These are phyloP conservation scores for Ophiostoma ips DNA, from an alignment of 2,329 filamentous ascomycete genomes.

Conservation along the genomic window DNA sequence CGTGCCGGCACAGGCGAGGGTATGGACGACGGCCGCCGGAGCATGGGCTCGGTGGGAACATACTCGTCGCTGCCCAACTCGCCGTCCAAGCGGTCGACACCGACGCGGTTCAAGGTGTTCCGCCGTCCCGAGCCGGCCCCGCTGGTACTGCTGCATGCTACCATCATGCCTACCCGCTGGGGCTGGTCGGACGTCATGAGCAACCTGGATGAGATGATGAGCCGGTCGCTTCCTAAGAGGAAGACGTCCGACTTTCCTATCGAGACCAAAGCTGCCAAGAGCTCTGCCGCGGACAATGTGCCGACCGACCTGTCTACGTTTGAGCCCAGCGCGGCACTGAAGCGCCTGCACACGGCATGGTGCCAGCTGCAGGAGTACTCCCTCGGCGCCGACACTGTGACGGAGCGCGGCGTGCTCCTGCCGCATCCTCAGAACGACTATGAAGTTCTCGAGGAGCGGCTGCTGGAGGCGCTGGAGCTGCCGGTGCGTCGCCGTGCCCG, in stretches of 20 bases:
- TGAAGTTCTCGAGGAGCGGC: conserved; percentile 62
- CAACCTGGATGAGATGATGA: conserved; percentile 19
- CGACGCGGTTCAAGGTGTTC: conserved; percentile 41
- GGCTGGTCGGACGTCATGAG: conserved; percentile 46
- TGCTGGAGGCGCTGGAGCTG: conserved; percentile 62
- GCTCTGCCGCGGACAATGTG: background rate
- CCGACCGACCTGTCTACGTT: background rate
- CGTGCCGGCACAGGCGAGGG: conserved; percentile 3
- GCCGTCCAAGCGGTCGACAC: conserved; percentile 38
- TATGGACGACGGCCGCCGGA: background rate
- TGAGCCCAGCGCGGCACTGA: conserved; percentile 31
- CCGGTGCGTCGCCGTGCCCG: conserved; percentile 49
- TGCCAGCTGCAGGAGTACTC: conserved; percentile 50
- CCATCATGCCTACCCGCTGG: conserved; percentile 56
- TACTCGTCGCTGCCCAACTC: conserved; percentile 21
- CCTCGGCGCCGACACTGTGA: conserved; percentile 51
- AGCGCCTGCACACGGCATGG: conserved; percentile 47
- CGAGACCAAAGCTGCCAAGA: background rate
- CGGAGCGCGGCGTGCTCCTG: conserved; percentile 59
- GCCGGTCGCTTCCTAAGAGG: conserved; percentile 5
- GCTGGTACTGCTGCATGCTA: conserved; percentile 65
- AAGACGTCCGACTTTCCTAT: too few species aligned
- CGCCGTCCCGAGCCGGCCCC: conserved; percentile 37
- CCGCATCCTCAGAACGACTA: conserved; percentile 70
- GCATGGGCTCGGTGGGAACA: conserved; percentile 3